Percentiles rank a stretch among this genome's conserved stretches.
Conservation (phyloP, 208 protist genomes). For the Trypanosoma lewisi region DNA sequence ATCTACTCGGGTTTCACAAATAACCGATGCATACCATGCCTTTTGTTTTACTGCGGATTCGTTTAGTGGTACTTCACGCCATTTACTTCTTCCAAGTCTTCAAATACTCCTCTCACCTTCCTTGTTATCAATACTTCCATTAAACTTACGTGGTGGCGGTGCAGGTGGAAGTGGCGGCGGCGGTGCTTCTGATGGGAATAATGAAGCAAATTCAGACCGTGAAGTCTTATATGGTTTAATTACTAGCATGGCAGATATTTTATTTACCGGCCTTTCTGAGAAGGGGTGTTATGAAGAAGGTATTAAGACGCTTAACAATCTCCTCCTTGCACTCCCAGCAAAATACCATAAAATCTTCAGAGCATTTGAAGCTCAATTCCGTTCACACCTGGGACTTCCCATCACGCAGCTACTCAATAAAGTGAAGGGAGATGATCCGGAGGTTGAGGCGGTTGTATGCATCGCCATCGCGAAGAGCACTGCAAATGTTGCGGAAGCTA, state of each 20-base stretch:
- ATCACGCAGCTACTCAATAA: constrained; percentile 33
- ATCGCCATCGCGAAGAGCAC: constrained; percentile 50
- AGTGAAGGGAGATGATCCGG: constrained; percentile 46
- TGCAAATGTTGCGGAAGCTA: constrained; percentile 21
- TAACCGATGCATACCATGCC: constrained; percentile 27
- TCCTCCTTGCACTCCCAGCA: constrained; percentile 51
- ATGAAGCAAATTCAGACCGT: constrained; percentile 11
- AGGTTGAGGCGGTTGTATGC: constrained; percentile 67
- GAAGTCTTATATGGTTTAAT: constrained; percentile 18
- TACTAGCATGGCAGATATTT: constrained; percentile 25
- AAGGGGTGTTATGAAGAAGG: constrained; percentile 35
- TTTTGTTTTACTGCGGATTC: constrained; percentile 22
- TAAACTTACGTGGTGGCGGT: background rate
- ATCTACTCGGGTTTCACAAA: constrained; percentile 16
- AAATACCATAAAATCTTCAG: constrained; percentile 52
- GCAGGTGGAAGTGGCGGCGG: too few relatives aligned
- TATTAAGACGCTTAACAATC: constrained; percentile 36
- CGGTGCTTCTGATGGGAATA: too few relatives aligned
- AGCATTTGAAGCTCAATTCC: constrained; percentile 54
- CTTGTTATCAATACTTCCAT: constrained; percentile 11
- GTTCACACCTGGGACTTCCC: constrained; percentile 40
- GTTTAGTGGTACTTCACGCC: constrained; percentile 23
- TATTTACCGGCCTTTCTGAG: constrained; percentile 24
- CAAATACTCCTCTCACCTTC: constrained; percentile 64
- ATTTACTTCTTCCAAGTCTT: constrained; percentile 56